Percentiles rank a stretch among this genome's conserved stretches.
Conservation (phyloP, 2,329 filamentous ascomycete species). For the Colletotrichum ledebouriae region DNA sequence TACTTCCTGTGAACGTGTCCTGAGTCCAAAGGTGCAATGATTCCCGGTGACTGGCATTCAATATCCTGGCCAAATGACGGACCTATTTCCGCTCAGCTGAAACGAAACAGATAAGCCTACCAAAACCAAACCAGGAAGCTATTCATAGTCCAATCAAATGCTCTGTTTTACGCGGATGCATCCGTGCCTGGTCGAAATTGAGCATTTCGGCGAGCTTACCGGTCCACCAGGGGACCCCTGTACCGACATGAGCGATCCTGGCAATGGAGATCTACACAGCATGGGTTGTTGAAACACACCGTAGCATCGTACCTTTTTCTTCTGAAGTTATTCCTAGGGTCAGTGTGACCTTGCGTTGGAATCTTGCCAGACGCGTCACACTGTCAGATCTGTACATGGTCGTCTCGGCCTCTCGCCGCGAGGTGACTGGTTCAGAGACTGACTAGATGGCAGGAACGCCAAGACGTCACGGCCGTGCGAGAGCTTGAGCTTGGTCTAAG, state of each 20-base stretch:
- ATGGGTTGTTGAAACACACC: constrained; percentile 2
- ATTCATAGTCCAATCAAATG: neutral
- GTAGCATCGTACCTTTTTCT: neutral
- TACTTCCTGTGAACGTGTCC: neutral
- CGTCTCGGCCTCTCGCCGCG: neutral
- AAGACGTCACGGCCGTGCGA: neutral
- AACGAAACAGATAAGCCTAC: too few species aligned
- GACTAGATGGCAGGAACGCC: neutral
- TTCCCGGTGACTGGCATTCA: neutral
- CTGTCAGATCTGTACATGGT: constrained; percentile 1
- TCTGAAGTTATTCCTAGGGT: neutral
- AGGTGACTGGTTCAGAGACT: neutral
- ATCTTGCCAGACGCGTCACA: neutral
- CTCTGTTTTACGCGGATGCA: neutral
- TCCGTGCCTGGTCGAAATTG: neutral
- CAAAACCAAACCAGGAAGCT: neutral
- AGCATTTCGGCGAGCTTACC: constrained; percentile 3
- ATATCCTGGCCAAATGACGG: neutral
- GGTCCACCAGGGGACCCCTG: constrained; percentile 7
- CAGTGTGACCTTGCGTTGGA: constrained; percentile 2
- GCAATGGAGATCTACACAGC: neutral
- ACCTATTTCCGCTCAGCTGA: too few species aligned
- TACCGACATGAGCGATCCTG: neutral
- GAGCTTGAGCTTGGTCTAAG: too few species aligned
- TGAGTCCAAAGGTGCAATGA: too few species aligned